A percentile compares a stretch with the other conserved stretches of the same genome.
Conservation (phyloP, 768 basidiomycete genomes). For the Candolleomyces eurysporus region DNA sequence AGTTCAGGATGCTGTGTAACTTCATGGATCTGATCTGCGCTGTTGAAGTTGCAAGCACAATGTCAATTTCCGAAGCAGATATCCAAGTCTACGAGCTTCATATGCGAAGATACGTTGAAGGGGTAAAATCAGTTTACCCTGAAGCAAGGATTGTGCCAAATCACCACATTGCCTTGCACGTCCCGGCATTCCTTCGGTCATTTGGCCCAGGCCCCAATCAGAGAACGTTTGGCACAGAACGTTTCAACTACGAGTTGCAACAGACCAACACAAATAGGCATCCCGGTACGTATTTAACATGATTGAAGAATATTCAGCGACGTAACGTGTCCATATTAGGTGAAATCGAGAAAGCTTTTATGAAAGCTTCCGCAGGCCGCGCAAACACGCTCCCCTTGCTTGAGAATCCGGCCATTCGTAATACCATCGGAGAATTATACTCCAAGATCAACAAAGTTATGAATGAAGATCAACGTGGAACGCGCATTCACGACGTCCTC, state of each 20-base stretch:
- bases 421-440: neutral
- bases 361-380: neutral
- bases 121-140: constrained; percentile 29
- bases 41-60: constrained; percentile 25
- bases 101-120: constrained; percentile 30
- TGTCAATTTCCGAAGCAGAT: constrained; percentile 14
- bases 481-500: neutral
- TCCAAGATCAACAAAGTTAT: neutral
- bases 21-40: constrained; percentile 36
- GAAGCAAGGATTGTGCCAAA: constrained; percentile 26
- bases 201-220: constrained; percentile 37
- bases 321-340: too few relatives aligned
- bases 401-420: neutral
- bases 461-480: neutral
- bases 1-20: constrained; percentile 23
- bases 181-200: constrained; percentile 22
- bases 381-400: neutral
- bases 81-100: constrained; percentile 24
- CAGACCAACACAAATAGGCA: neutral
- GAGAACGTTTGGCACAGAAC: constrained; percentile 33
- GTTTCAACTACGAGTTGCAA: constrained; percentile 16
- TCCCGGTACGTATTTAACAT: neutral
- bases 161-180: constrained; percentile 42
- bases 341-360: neutral
- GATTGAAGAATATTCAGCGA: too few relatives aligned